phyloP scores from a whole-genome alignment of 1,139 yeast genomes.

The Spathaspora sp. region DNA sequence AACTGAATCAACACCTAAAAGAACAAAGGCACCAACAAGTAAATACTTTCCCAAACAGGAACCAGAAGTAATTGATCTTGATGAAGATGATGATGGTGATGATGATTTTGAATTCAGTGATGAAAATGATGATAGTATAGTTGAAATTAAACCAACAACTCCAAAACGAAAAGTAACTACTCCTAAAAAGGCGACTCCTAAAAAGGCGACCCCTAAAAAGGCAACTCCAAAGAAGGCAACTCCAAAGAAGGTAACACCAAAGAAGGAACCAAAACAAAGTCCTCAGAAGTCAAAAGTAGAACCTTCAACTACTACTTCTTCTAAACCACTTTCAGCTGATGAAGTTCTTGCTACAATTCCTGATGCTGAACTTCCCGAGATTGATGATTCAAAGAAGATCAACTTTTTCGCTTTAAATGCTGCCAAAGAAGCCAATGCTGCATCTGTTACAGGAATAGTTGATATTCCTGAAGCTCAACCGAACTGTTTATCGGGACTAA shows the following conservation, averaged over 20 bases:
- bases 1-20: constrained; percentile 7
- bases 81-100: constrained; percentile 19
- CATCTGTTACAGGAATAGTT: constrained; percentile 36
- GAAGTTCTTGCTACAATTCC: constrained; percentile 61
- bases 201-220: constrained; percentile 10
- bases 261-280: constrained; percentile 4
- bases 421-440: constrained; percentile 23
- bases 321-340: constrained; percentile 39
- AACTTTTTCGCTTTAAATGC: constrained; percentile 43
- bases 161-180: constrained; percentile 1
- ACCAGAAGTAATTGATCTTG: constrained; percentile 20
- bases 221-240: constrained; percentile 6
- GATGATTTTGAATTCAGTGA: constrained; percentile 11
- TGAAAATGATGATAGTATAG: constrained; percentile 14
- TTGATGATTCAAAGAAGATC: constrained; percentile 50
- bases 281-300: constrained; percentile 4
- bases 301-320: constrained; percentile 1
- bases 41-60: constrained; percentile 3
- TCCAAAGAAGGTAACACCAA: constrained; percentile 4
- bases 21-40: constrained; percentile 3
- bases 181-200: constrained; percentile 5
- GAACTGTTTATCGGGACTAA: constrained; percentile 80
- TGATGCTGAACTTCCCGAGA: constrained; percentile 66
- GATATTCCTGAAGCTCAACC: constrained; percentile 76
- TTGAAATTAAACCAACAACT: constrained; percentile 3